These are phyloP conservation scores for Dactylellina leptospora DNA, from an alignment of 2,329 filamentous ascomycete species.

Conservation along the genomic window DNA sequence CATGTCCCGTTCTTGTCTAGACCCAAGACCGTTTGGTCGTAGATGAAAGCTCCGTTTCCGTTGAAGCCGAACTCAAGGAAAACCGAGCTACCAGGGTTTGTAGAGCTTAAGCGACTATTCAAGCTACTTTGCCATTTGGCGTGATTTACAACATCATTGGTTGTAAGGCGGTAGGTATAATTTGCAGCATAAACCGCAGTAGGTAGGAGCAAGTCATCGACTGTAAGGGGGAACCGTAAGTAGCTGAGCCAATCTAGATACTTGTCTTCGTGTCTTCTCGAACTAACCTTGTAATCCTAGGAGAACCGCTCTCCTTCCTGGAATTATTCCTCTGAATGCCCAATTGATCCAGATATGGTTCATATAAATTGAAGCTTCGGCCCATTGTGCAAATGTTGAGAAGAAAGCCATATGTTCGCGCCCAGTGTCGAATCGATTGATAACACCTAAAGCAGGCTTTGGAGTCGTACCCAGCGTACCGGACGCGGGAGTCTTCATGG, in stretches of 20 bases:
- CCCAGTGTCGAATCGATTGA: constrained; percentile 66
- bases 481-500: constrained; percentile 11
- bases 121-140: constrained; percentile 36
- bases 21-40: constrained; percentile 30
- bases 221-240: constrained; percentile 58
- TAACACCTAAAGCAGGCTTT: constrained; percentile 66
- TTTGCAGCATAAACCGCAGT: constrained; percentile 56
- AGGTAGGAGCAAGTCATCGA: constrained; percentile 30
- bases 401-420: constrained; percentile 72
- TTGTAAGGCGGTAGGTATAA: constrained; percentile 54
- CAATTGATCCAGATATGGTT: constrained; percentile 52
- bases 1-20: constrained; percentile 43
- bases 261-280: background rate
- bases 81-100: constrained; percentile 32
- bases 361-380: constrained; percentile 55
- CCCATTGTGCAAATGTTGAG: constrained; percentile 67
- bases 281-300: constrained; percentile 27
- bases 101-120: constrained; percentile 15
- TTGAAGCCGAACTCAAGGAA: constrained; percentile 51
- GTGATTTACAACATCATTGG: constrained; percentile 24
- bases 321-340: constrained; percentile 53
- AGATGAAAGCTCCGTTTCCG: constrained; percentile 47
- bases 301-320: constrained; percentile 59
- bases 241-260: constrained; percentile 22
- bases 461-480: constrained; percentile 2